Evolutionary conservation across 2,329 filamentous ascomycete genomes (phyloP).

Genomic region (Claviceps africana): DNA sequence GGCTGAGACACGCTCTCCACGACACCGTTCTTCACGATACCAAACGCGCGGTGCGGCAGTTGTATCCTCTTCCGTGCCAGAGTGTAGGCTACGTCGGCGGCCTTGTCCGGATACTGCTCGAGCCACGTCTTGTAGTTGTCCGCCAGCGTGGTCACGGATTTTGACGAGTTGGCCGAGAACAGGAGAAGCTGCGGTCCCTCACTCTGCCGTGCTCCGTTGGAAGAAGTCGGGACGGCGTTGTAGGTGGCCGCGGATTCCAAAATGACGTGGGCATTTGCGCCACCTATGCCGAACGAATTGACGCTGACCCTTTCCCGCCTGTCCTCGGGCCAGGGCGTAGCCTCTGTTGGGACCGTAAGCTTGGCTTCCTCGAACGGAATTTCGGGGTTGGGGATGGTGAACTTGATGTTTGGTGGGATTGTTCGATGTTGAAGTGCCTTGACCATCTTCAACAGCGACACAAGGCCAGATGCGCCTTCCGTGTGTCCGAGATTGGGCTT

Average conservation of each 20-base stretch:
- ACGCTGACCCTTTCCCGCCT: slow-evolving; percentile 13
- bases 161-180: neutral
- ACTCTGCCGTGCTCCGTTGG: too few relatives aligned
- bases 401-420: slow-evolving; percentile 28
- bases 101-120: neutral
- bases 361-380: slow-evolving; percentile 14
- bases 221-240: neutral
- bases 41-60: neutral
- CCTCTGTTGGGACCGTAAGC: slow-evolving; percentile 17
- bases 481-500: slow-evolving; percentile 30
- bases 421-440: slow-evolving; percentile 24
- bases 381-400: slow-evolving; percentile 19
- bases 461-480: slow-evolving; percentile 29
- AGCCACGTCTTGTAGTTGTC: neutral
- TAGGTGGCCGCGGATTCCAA: neutral
- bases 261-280: slow-evolving; percentile 20
- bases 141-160: neutral
- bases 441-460: slow-evolving; percentile 27
- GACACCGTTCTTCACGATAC: neutral
- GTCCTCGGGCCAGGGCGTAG: slow-evolving; percentile 22
- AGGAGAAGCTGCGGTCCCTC: neutral
- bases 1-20: slow-evolving; percentile 2
- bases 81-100: neutral
- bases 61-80: neutral
- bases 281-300: slow-evolving; percentile 24